A percentile compares a stretch with the other conserved stretches of the same genome.
phyloP scores from a whole-genome alignment of 805 yeast genomes.

The Hanseniaspora clermontiae region DNA sequence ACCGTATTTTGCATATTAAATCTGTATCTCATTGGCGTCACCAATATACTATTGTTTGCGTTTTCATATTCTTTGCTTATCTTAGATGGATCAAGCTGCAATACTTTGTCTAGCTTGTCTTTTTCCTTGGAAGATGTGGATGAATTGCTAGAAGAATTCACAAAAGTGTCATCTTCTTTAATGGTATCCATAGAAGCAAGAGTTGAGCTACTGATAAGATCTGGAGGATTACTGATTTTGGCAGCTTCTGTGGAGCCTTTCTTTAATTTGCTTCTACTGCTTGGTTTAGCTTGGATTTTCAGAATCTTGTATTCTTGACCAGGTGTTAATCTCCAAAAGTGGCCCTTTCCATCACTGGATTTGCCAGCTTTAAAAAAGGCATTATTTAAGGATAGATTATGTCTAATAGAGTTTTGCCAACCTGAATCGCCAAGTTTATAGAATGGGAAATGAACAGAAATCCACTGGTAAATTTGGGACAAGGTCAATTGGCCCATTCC shows the following conservation, averaged over 20 bases:
- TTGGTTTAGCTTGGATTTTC: slow-evolving; percentile 30
- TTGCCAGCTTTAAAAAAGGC: slow-evolving; percentile 82
- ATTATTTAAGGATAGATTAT: slow-evolving; percentile 81
- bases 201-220: neutral
- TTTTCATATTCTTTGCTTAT: neutral
- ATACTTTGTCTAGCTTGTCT: neutral
- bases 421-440: slow-evolving; percentile 80
- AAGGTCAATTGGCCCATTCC: slow-evolving; percentile 56
- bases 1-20: neutral
- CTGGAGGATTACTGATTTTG: slow-evolving; percentile 12
- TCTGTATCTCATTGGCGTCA: neutral
- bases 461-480: slow-evolving; percentile 86
- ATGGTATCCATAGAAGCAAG: slow-evolving; percentile 6
- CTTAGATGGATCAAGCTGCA: neutral
- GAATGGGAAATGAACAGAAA: slow-evolving; percentile 68
- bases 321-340: slow-evolving; percentile 82
- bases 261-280: slow-evolving; percentile 35
- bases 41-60: neutral
- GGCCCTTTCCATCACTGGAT: slow-evolving; percentile 76
- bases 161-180: slow-evolving; percentile 9
- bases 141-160: neutral
- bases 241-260: slow-evolving; percentile 15
- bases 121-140: neutral
- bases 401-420: slow-evolving; percentile 96
- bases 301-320: slow-evolving; percentile 74